Percentiles rank a stretch among this genome's conserved stretches.
Conservation (phyloP, 1,284 basidiomycete species). For the Tetrapyrgos nigripes region DNA sequence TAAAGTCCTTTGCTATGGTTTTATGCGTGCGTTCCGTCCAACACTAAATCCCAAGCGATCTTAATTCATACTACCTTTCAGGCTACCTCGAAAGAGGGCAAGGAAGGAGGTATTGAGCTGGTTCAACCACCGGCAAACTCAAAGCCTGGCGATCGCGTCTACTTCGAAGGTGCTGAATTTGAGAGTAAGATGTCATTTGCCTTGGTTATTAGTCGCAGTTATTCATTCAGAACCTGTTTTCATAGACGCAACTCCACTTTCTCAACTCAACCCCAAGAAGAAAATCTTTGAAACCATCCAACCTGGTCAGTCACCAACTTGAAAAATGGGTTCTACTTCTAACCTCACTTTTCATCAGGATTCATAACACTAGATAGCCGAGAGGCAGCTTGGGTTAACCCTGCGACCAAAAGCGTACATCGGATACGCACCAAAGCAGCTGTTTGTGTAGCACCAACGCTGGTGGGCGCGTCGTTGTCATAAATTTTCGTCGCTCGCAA, state of each 20-base stretch:
- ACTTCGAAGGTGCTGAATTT: slow-evolving; percentile 89
- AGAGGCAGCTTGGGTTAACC: slow-evolving; percentile 93
- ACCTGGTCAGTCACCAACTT: slow-evolving; percentile 59
- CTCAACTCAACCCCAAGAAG: slow-evolving; percentile 95
- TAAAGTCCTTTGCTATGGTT: slow-evolving; percentile 97
- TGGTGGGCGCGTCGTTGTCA: slow-evolving; percentile 88
- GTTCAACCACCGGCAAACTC: slow-evolving; percentile 87
- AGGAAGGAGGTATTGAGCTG: slow-evolving; percentile 91
- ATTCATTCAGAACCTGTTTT: neutral
- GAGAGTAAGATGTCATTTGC: slow-evolving; percentile 57
- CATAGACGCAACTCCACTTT: slow-evolving; percentile 73
- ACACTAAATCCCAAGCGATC: neutral
- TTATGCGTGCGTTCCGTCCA: slow-evolving; percentile 69
- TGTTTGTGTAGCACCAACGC: slow-evolving; percentile 79
- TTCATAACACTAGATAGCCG: slow-evolving; percentile 87
- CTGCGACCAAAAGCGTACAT: slow-evolving; percentile 81
- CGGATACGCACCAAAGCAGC: slow-evolving; percentile 88
- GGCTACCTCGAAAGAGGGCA: slow-evolving; percentile 90
- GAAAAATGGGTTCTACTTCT: neutral
- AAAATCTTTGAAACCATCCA: slow-evolving; percentile 97
- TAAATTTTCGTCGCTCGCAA: too few relatives aligned
- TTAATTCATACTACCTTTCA: slow-evolving; percentile 33
- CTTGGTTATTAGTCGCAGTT: neutral
- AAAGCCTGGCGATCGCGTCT: slow-evolving; percentile 90
- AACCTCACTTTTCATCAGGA: slow-evolving; percentile 44